Base-by-base conservation (phyloP, 176 grass and related monocot genomes). In the Secale cereale region DNA sequence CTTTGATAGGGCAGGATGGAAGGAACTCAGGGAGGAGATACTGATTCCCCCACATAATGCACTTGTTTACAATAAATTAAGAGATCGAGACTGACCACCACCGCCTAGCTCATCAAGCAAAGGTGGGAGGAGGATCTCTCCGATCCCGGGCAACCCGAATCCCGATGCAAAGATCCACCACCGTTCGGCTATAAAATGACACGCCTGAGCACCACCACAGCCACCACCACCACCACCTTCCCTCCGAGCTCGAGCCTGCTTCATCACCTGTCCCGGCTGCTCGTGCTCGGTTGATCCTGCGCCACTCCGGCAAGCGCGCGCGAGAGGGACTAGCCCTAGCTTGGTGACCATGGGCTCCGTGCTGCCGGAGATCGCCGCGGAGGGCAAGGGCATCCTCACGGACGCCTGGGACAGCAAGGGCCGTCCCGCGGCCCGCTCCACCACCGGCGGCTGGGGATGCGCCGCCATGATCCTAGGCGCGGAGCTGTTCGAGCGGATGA, bases 391-490 rank as follows among this genome's bases (percentile, higher is more conserved):
- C 43, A 7, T 72, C 81, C 88, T 99, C 48, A 83, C 81, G 23
- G 91, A 99, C 26, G 93, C 93, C 22, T 94, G 91, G 91, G 91
- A 99, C 78, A 92, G 81, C 89, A 94, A 91, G 78, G 97, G 93
- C 65, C 90, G 93, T 16, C 93, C 90, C 6, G 91, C 97, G 8
- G 32, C 64, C 78, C 86, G 86, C 20, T 82, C 88, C 37, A 39
- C 60, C 56, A 89, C 91, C 50, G 97, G 97, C 78, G 90, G 93
- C 12, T 98, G 93, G 93, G 72, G 69, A 3, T 83, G 69, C 84
- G 89, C 97, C 5, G 97, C 97, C 65, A 96, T 87, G 93, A 98
- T 96, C 80, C 67, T 95, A 76, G 96, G 95, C n/a, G 95, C 90
- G 29, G 95, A 98, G 93, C 85, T 98, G 7, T 91, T 87, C 50